Conservation (phyloP, 108 stramenopile genomes). For the Skeletonema potamos region DNA sequence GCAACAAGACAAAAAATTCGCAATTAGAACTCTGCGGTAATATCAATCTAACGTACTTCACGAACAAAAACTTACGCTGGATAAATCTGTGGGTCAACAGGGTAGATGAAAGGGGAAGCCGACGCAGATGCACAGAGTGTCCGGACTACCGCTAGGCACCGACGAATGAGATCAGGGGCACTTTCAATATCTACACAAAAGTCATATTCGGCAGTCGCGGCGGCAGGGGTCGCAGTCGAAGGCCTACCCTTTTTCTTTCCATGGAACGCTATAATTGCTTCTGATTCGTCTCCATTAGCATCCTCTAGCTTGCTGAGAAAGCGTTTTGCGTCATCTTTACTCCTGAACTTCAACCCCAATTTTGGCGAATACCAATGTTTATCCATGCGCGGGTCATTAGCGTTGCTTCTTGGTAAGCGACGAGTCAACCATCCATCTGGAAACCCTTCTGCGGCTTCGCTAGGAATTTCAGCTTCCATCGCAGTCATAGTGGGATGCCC, state of each 20-base stretch:
- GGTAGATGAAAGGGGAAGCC: slow-evolving; percentile 78
- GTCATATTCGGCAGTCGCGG: slow-evolving; percentile 46
- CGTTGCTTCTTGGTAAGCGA: slow-evolving; percentile 14
- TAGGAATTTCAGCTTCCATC: slow-evolving; percentile 7
- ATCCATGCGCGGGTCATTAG: slow-evolving; percentile 15
- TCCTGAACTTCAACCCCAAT: slow-evolving; percentile 17
- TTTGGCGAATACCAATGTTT: slow-evolving; percentile 25
- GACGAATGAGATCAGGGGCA: slow-evolving; percentile 80
- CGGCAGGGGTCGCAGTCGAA: not conserved
- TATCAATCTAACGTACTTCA: not conserved
- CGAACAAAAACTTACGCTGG: slow-evolving; percentile 44
- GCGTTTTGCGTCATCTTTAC: slow-evolving; percentile 14
- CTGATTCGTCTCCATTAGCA: slow-evolving; percentile 16
- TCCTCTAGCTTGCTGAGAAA: slow-evolving; percentile 5
- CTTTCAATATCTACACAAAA: slow-evolving; percentile 78
- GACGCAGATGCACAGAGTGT: slow-evolving; percentile 60
- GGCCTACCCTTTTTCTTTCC: slow-evolving; percentile 10
- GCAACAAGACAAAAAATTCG: not conserved
- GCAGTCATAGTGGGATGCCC: slow-evolving; percentile 14
- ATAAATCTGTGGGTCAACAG: slow-evolving; percentile 83
- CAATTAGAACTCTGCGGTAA: not conserved
- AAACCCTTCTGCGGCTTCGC: slow-evolving; percentile 21
- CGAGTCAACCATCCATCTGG: slow-evolving; percentile 26
- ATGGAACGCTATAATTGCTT: slow-evolving; percentile 30
- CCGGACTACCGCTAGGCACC: slow-evolving; percentile 84